Evolutionary conservation across 306 rosid genomes (phyloP).

Genomic region (Gillenia trifoliata): DNA sequence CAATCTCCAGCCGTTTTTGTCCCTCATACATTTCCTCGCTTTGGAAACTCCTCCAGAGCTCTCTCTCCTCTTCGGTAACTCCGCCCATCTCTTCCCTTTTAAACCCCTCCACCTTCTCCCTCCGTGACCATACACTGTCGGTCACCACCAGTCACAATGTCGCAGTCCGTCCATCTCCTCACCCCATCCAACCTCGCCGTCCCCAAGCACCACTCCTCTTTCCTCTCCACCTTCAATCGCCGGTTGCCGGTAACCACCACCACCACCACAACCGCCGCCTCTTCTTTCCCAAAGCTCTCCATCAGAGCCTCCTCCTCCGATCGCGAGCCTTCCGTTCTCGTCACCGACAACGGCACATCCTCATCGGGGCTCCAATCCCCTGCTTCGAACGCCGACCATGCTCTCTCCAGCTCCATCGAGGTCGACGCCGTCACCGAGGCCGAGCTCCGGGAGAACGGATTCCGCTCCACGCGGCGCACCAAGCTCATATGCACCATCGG

Average conservation of each 20-base stretch:
- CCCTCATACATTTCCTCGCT: not conserved
- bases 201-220: slow-evolving; percentile 15
- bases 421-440: slow-evolving; percentile 82
- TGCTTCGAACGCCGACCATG: not conserved
- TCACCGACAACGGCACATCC: slow-evolving; percentile 39
- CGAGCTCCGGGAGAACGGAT: slow-evolving; percentile 82
- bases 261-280: not conserved
- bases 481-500: slow-evolving; percentile 89
- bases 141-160: slow-evolving; percentile 35
- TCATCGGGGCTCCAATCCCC: slow-evolving; percentile 23
- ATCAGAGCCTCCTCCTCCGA: slow-evolving; percentile 44
- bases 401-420: slow-evolving; percentile 46
- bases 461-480: slow-evolving; percentile 83
- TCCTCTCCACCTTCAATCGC: slow-evolving; percentile 10
- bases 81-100: slow-evolving; percentile 5
- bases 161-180: slow-evolving; percentile 61
- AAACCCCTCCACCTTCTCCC: not conserved
- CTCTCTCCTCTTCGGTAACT: not conserved
- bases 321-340: slow-evolving; percentile 36
- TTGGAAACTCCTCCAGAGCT: slow-evolving; percentile 19
- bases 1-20: not conserved
- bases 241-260: slow-evolving; percentile 27
- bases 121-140: not conserved
- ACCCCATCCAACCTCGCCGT: slow-evolving; percentile 26
- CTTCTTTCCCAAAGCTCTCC: slow-evolving; percentile 9